A percentile compares a stretch with the other conserved stretches of the same genome.
phyloP scores from a whole-genome alignment of 768 basidiomycete genomes.

The Podaxis sp. region DNA sequence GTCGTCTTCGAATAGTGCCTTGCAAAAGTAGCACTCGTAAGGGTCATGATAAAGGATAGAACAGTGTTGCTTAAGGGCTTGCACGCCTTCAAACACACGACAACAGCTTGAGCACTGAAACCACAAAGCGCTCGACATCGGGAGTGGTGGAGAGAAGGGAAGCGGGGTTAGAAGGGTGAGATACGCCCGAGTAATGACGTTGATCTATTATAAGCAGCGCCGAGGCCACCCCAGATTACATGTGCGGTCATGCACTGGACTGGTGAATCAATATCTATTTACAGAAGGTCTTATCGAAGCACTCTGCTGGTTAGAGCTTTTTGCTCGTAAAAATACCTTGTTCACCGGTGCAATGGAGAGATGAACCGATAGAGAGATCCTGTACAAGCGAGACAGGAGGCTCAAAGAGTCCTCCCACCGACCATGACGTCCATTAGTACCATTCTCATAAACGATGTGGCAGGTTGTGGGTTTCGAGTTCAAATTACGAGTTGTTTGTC shows the following conservation, averaged over 20 bases:
- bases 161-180: background rate
- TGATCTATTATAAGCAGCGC: background rate
- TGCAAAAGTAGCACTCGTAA: background rate
- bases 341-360: too few species aligned
- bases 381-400: too few species aligned
- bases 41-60: background rate
- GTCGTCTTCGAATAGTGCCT: background rate
- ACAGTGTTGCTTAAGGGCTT: background rate
- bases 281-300: too few species aligned
- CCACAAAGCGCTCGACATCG: background rate
- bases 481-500: too few species aligned
- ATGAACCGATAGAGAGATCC: too few species aligned
- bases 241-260: background rate
- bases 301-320: too few species aligned
- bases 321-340: too few species aligned
- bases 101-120: background rate
- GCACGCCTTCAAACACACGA: background rate
- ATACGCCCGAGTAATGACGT: background rate
- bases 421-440: too few species aligned
- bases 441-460: too few species aligned
- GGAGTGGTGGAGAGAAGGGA: background rate
- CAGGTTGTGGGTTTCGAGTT: too few species aligned
- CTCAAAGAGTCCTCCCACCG: too few species aligned
- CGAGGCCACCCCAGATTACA: background rate
- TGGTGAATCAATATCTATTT: too few species aligned